These are phyloP conservation scores for Backusella morwellensis DNA, from an alignment of 192 early-diverging fungal genomes.

Conservation along the genomic window DNA sequence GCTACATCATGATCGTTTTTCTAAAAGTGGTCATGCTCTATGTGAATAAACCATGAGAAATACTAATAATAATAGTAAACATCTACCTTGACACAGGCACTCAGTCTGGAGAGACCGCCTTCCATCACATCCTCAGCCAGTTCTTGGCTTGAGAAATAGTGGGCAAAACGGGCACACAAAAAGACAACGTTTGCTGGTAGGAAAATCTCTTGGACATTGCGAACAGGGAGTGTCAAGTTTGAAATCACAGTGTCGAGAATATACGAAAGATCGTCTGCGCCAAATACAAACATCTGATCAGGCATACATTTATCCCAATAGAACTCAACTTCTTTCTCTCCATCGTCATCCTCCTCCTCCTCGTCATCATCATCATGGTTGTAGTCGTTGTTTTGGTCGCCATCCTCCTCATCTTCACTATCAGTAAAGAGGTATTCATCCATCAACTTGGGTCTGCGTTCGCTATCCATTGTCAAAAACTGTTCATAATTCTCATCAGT, in stretches of 20 bases:
- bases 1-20: conserved; percentile 12
- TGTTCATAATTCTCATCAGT: conserved; percentile 28
- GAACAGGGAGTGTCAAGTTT: conserved; percentile 56
- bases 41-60: not conserved
- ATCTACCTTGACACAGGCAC: conserved; percentile 44
- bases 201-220: conserved; percentile 57
- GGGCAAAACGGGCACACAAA: conserved; percentile 84
- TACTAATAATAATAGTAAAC: not conserved
- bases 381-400: not conserved
- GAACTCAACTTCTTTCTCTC: conserved; percentile 27
- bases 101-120: conserved; percentile 55
- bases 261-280: conserved; percentile 59
- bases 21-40: not conserved
- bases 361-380: not conserved
- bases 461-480: conserved; percentile 24
- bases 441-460: conserved; percentile 18
- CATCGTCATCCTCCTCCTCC: conserved; percentile 24
- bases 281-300: conserved; percentile 95
- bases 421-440: not conserved
- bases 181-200: conserved; percentile 86
- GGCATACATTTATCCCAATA: conserved; percentile 75
- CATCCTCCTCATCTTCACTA: not conserved
- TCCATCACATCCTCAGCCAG: conserved; percentile 67
- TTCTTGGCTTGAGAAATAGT: conserved; percentile 72
- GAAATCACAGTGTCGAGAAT: conserved; percentile 73